Percentiles rank a stretch among this genome's conserved stretches.
These are phyloP conservation scores for Gossypium turneri DNA, from an alignment of 345 rosid genomes.

Conservation along the genomic window DNA sequence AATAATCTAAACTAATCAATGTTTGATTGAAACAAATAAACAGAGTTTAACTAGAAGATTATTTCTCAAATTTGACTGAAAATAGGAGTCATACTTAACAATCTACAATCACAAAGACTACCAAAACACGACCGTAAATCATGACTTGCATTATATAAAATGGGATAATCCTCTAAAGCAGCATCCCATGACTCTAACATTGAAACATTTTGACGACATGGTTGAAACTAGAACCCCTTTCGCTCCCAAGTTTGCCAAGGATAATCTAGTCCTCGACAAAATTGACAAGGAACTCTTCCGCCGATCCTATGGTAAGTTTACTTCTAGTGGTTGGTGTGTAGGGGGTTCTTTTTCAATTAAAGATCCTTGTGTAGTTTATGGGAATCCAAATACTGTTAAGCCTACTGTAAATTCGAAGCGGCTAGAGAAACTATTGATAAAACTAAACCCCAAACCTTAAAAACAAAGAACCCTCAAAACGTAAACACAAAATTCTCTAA, in stretches of 20 bases:
- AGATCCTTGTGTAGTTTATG: slow-evolving; percentile 46
- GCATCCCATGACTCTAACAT: slow-evolving; percentile 46
- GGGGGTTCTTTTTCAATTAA: slow-evolving; percentile 27
- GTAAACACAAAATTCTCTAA: too few relatives aligned
- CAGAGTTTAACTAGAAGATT: too few relatives aligned
- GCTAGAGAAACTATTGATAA: slow-evolving; percentile 66
- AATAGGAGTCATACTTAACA: too few relatives aligned
- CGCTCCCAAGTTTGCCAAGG: slow-evolving; percentile 63
- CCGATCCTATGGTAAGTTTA: slow-evolving; percentile 33
- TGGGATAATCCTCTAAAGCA: slow-evolving; percentile 85
- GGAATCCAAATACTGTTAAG: slow-evolving; percentile 48
- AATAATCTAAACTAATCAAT: too few relatives aligned
- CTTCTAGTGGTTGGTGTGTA: slow-evolving; percentile 62
- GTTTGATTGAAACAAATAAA: too few relatives aligned
- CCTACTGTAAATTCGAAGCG: slow-evolving; percentile 57
- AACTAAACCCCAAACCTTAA: too few relatives aligned
- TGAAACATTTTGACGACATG: slow-evolving; percentile 64
- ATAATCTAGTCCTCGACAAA: slow-evolving; percentile 52
- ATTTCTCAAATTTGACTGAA: too few relatives aligned
- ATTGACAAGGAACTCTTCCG: slow-evolving; percentile 59
- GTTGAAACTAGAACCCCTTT: slow-evolving; percentile 80
- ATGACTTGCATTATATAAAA: slow-evolving; percentile 66
- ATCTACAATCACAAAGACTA: slow-evolving; percentile 87
- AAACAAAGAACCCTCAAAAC: too few relatives aligned
- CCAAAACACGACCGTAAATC: slow-evolving; percentile 85